Evolutionary conservation across 352 stramenopile genomes (phyloP).

Genomic region (Phytophthora pluvialis): DNA sequence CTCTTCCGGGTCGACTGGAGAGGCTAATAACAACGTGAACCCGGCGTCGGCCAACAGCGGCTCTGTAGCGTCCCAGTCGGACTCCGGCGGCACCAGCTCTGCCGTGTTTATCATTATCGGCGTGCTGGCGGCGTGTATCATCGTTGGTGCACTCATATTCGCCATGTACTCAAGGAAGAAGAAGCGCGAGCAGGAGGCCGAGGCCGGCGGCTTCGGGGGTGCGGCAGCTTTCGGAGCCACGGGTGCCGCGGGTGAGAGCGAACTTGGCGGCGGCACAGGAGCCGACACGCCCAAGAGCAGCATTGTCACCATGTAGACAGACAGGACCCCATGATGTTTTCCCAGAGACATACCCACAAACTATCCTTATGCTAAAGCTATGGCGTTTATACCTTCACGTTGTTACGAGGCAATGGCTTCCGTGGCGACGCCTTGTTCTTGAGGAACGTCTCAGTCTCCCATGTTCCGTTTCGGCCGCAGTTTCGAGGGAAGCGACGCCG

Average conservation of each 20-base stretch:
- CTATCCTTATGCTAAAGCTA: constrained; percentile 41
- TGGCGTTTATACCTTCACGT: constrained; percentile 7
- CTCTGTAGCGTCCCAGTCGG: constrained; percentile 30
- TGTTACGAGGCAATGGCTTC: no score
- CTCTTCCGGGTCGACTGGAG: constrained; percentile 10
- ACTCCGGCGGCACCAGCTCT: constrained; percentile 50
- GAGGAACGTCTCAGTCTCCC: no score
- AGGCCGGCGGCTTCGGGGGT: constrained; percentile 55
- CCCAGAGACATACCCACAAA: constrained; percentile 31
- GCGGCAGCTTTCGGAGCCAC: constrained; percentile 43
- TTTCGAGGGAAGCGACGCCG: constrained; percentile 26
- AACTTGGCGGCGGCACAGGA: constrained; percentile 29
- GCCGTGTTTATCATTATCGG: constrained; percentile 74
- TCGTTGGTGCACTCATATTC: constrained; percentile 74
- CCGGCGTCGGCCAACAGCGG: constrained; percentile 25
- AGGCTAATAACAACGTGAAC: constrained; percentile 21
- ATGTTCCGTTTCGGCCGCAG: constrained; percentile 13
- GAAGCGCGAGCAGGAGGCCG: constrained; percentile 62
- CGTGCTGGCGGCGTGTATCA: constrained; percentile 62
- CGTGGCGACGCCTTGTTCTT: not conserved
- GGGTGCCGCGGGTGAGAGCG: constrained; percentile 25
- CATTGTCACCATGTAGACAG: constrained; percentile 81
- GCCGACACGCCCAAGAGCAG: constrained; percentile 74
- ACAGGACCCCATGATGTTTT: constrained; percentile 19
- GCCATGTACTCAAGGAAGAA: constrained; percentile 79